phyloP scores from a whole-genome alignment of 2,329 filamentous ascomycete genomes.

The Curvularia sp. region DNA sequence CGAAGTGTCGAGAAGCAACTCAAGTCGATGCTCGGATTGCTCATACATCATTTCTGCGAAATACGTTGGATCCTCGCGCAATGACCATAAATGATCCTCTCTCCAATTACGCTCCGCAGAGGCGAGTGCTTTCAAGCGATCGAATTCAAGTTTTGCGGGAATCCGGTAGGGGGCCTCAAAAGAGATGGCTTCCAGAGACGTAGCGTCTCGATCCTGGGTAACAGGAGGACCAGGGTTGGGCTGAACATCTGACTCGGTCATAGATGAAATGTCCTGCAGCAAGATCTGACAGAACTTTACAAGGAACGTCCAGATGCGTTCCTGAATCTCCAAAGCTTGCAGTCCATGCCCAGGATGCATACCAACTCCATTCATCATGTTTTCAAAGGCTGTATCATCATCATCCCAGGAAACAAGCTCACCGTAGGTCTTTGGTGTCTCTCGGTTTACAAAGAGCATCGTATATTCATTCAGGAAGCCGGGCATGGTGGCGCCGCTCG shows the following conservation, averaged over 20 bases:
- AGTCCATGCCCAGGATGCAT: slow-evolving; percentile 58
- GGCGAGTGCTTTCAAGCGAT: slow-evolving; percentile 46
- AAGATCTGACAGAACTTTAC: slow-evolving; percentile 55
- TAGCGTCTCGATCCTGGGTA: slow-evolving; percentile 8
- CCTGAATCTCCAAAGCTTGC: slow-evolving; percentile 60
- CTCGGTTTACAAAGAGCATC: slow-evolving; percentile 46
- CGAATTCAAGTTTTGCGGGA: slow-evolving; percentile 57
- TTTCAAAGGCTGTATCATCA: slow-evolving; percentile 49
- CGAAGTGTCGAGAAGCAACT: slow-evolving; percentile 19
- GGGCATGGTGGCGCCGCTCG: slow-evolving; percentile 7
- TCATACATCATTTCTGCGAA: slow-evolving; percentile 59
- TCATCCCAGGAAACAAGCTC: slow-evolving; percentile 48
- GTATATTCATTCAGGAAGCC: slow-evolving; percentile 35
- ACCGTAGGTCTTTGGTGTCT: slow-evolving; percentile 44
- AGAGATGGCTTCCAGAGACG: slow-evolving; percentile 40
- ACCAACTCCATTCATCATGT: slow-evolving; percentile 47
- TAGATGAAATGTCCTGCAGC: slow-evolving; percentile 55
- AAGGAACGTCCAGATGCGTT: slow-evolving; percentile 58
- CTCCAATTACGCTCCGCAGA: slow-evolving; percentile 6
- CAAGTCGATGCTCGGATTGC: slow-evolving; percentile 55
- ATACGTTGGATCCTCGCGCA: slow-evolving; percentile 67
- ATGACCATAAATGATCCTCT: slow-evolving; percentile 43
- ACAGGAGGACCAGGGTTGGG: slow-evolving; percentile 14
- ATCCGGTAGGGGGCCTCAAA: slow-evolving; percentile 61
- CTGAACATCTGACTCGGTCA: slow-evolving; percentile 4